phyloP scores from a whole-genome alignment of 768 basidiomycete genomes.

The Mycena latifolia region DNA sequence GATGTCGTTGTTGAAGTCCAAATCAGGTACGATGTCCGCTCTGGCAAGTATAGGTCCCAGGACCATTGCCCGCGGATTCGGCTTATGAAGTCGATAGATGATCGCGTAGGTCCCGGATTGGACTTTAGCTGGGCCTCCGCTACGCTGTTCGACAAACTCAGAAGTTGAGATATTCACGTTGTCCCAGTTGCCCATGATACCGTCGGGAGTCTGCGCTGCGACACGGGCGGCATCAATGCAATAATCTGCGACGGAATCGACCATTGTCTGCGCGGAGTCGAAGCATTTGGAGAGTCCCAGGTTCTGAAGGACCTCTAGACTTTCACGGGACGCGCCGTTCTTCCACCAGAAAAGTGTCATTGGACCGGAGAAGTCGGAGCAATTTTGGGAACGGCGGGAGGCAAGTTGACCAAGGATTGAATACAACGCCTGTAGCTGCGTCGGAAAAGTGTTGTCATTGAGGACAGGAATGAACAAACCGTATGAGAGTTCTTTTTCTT shows the following conservation, averaged over 20 bases:
- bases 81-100: slow-evolving; percentile 33
- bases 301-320: too few relatives aligned
- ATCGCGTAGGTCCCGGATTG: slow-evolving; percentile 35
- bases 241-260: slow-evolving; percentile 4
- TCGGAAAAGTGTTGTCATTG: too few relatives aligned
- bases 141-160: slow-evolving; percentile 30
- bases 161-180: slow-evolving; percentile 37
- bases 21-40: background rate
- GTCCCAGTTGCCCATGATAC: slow-evolving; percentile 10
- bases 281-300: too few relatives aligned
- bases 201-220: background rate
- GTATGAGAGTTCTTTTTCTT: background rate
- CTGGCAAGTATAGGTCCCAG: slow-evolving; percentile 19
- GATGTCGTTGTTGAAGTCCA: slow-evolving; percentile 17
- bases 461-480: background rate
- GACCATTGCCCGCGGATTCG: slow-evolving; percentile 8
- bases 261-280: background rate
- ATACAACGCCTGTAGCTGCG: too few relatives aligned
- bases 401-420: too few relatives aligned
- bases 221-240: background rate
- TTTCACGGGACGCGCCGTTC: too few relatives aligned
- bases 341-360: too few relatives aligned
- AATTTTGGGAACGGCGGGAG: too few relatives aligned
- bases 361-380: too few relatives aligned
- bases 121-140: slow-evolving; percentile 33